phyloP scores from a whole-genome alignment of 257 asterid species.

The Lycium barbarum region DNA sequence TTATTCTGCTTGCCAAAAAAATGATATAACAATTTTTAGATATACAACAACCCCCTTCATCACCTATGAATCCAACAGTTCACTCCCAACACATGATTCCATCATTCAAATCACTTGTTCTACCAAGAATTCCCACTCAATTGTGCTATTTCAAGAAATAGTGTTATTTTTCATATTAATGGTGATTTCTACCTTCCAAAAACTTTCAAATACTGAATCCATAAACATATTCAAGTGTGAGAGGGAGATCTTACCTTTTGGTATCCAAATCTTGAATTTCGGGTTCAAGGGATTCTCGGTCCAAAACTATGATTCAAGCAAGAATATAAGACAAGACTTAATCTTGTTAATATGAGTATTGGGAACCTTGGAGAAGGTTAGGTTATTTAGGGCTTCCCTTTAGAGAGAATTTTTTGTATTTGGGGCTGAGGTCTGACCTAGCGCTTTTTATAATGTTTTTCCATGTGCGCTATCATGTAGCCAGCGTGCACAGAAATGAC shows the following conservation, averaged over 20 bases:
- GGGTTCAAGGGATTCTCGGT: background rate
- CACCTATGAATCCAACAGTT: too few species aligned
- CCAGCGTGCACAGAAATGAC: too few species aligned
- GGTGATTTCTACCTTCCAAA: background rate
- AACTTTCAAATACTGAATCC: background rate
- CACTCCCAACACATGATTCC: background rate
- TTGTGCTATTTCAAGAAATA: background rate
- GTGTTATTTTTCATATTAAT: background rate
- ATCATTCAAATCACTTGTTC: background rate
- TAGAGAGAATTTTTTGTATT: too few species aligned
- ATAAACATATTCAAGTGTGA: background rate
- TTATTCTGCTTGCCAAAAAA: too few species aligned
- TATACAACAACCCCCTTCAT: too few species aligned
- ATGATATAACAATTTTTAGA: too few species aligned
- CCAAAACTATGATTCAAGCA: background rate
- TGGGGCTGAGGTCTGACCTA: too few species aligned
- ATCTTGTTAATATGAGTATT: background rate
- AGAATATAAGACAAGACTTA: background rate
- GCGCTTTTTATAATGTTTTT: too few species aligned
- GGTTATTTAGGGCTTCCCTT: too few species aligned
- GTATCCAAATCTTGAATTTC: background rate
- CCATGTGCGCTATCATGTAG: too few species aligned
- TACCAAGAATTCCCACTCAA: background rate
- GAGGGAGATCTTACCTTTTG: background rate
- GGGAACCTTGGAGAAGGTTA: too few species aligned